These are phyloP conservation scores for Diaporthe sp. DNA, from an alignment of 2,329 filamentous ascomycete genomes.

Conservation along the genomic window DNA sequence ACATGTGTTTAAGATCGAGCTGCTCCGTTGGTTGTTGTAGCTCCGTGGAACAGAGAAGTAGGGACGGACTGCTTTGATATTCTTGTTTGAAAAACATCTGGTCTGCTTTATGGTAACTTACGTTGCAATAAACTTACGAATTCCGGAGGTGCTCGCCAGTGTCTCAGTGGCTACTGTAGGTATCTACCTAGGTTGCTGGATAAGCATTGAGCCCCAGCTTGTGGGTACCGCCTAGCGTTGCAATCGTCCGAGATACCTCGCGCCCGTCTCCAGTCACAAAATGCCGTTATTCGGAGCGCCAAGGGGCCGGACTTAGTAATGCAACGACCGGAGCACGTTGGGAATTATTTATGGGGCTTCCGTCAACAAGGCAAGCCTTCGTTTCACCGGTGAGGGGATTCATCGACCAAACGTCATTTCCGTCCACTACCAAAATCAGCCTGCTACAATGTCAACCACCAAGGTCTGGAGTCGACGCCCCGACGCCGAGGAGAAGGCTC, in stretches of 20 bases:
- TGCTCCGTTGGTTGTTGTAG: neutral
- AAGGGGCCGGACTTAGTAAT: conserved; percentile 9
- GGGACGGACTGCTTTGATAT: neutral
- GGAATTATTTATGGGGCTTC: conserved; percentile 3
- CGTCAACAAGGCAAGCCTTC: conserved; percentile 14
- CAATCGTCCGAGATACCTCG: neutral
- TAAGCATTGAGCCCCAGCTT: neutral
- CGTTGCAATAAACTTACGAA: neutral
- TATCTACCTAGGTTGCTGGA: neutral
- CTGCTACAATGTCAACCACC: conserved; percentile 6
- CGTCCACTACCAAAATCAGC: neutral
- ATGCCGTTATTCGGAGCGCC: conserved; percentile 3
- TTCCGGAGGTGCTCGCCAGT: neutral
- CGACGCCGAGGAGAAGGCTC: conserved; percentile 23
- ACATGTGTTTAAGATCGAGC: too few relatives aligned
- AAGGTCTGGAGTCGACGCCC: conserved; percentile 27
- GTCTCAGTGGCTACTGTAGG: neutral
- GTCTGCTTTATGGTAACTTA: neutral
- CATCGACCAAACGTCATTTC: conserved; percentile 5
- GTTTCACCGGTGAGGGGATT: conserved; percentile 17
- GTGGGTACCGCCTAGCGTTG: conserved; percentile 7
- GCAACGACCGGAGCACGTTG: neutral
- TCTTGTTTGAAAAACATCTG: neutral
- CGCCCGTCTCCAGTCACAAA: neutral
- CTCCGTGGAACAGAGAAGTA: neutral